phyloP scores from a whole-genome alignment of 441 rosid genomes.

The Kokia cookei region DNA sequence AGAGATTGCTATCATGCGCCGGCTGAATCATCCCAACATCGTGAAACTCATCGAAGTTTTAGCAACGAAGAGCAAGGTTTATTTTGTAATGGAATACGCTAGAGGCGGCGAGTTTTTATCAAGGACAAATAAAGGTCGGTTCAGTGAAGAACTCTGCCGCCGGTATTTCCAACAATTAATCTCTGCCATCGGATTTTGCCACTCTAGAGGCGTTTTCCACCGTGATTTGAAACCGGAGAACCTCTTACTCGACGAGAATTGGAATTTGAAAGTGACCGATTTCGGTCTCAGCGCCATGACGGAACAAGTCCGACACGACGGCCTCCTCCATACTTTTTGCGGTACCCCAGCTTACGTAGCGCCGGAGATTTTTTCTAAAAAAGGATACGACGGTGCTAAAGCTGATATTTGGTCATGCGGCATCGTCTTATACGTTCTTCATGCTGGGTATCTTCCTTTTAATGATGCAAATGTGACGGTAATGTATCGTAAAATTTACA shows the following conservation, averaged over 20 bases:
- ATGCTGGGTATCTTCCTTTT: constrained; percentile 63
- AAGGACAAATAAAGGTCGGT: constrained; percentile 46
- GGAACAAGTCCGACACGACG: constrained; percentile 47
- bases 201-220: constrained; percentile 58
- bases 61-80: constrained; percentile 56
- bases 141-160: constrained; percentile 69
- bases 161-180: constrained; percentile 58
- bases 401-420: constrained; percentile 73
- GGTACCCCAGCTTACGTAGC: constrained; percentile 76
- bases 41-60: constrained; percentile 52
- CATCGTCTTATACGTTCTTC: constrained; percentile 46
- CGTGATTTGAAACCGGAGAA: constrained; percentile 69
- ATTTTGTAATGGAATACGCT: constrained; percentile 66
- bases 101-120: constrained; percentile 70
- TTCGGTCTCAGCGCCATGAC: constrained; percentile 58
- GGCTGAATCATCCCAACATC: constrained; percentile 39
- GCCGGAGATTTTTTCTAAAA: constrained; percentile 55
- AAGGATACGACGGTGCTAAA: constrained; percentile 67
- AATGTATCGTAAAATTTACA: constrained; percentile 59
- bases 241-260: constrained; percentile 49
- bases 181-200: constrained; percentile 60
- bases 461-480: constrained; percentile 56
- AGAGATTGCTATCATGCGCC: constrained; percentile 64
- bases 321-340: constrained; percentile 58
- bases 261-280: constrained; percentile 51